These are phyloP conservation scores for Talaromyces sp. DNA, from an alignment of 2,329 filamentous ascomycete genomes.

Conservation along the genomic window DNA sequence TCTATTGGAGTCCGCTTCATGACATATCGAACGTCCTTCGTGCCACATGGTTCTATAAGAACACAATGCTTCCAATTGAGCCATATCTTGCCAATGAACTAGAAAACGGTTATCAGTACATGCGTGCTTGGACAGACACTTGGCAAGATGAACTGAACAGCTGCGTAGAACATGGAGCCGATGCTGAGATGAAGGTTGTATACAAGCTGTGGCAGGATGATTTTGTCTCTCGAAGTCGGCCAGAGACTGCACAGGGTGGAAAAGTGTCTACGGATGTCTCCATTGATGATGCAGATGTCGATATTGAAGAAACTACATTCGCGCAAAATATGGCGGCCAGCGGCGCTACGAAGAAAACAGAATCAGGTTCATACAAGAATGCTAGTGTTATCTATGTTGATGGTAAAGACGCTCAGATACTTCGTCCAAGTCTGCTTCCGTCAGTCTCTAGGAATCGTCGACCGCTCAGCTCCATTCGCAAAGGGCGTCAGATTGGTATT, in stretches of 20 bases:
- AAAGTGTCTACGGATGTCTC: slow-evolving; percentile 15
- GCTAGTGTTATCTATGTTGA: slow-evolving; percentile 87
- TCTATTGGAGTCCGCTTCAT: slow-evolving; percentile 94
- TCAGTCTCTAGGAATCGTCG: slow-evolving; percentile 78
- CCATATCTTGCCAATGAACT: slow-evolving; percentile 82
- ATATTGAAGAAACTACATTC: slow-evolving; percentile 22
- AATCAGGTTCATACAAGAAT: slow-evolving; percentile 59
- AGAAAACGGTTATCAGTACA: slow-evolving; percentile 80
- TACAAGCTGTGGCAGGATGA: slow-evolving; percentile 71
- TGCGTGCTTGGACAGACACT: slow-evolving; percentile 83
- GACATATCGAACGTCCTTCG: slow-evolving; percentile 77
- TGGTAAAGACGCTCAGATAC: slow-evolving; percentile 67
- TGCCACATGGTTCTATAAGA: slow-evolving; percentile 96
- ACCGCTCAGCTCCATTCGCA: slow-evolving; percentile 78
- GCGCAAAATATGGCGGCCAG: slow-evolving; percentile 40
- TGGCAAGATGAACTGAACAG: slow-evolving; percentile 89
- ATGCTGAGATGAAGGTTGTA: slow-evolving; percentile 86
- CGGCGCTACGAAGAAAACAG: slow-evolving; percentile 38
- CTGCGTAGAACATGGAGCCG: slow-evolving; percentile 81
- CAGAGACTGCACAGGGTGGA: slow-evolving; percentile 35
- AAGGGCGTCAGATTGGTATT: slow-evolving; percentile 74
- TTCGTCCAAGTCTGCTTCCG: slow-evolving; percentile 79
- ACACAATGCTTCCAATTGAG: slow-evolving; percentile 88
- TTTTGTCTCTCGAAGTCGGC: slow-evolving; percentile 31
- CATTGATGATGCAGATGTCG: slow-evolving; percentile 17